These are phyloP conservation scores for Miscanthus lutarioriparius DNA, from an alignment of 176 grass and related monocot genomes.

Conservation along the genomic window DNA sequence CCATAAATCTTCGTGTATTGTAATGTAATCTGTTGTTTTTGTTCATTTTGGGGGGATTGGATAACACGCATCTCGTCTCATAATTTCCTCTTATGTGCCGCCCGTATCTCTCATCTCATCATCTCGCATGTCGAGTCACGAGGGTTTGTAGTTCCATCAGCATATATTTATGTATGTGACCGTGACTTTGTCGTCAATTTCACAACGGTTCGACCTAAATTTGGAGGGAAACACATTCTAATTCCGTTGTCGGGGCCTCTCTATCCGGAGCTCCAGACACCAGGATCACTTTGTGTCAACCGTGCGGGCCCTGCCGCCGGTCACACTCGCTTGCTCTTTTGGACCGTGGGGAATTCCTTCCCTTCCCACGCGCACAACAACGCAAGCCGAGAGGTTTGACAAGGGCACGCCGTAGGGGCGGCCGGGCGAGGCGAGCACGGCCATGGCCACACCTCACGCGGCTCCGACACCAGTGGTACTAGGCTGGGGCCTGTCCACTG, in stretches of 20 bases:
- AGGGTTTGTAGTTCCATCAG: not conserved
- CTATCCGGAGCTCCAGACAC: not conserved
- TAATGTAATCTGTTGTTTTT: slow-evolving; percentile 37
- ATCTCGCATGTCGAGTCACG: not conserved
- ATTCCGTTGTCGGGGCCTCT: not conserved
- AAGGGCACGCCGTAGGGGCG: slow-evolving; percentile 4
- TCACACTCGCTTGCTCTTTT: slow-evolving; percentile 34
- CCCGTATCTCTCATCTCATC: not conserved
- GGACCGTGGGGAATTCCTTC: slow-evolving; percentile 38
- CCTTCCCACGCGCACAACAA: not conserved
- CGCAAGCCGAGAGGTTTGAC: not conserved
- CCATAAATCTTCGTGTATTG: slow-evolving; percentile 45
- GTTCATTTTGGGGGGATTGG: slow-evolving; percentile 44
- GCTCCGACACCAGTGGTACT: slow-evolving; percentile 5
- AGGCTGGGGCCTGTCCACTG: slow-evolving; percentile 43
- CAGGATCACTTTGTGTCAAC: slow-evolving; percentile 54
- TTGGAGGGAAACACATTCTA: slow-evolving; percentile 20
- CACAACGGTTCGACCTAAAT: not conserved
- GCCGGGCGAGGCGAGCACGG: not conserved
- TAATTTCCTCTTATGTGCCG: slow-evolving; percentile 32
- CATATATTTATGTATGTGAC: not conserved
- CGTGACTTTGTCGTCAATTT: not conserved
- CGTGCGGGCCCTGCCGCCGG: slow-evolving; percentile 9
- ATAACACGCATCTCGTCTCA: slow-evolving; percentile 52
- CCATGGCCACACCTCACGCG: not conserved